Evolutionary conservation across 768 basidiomycete genomes (phyloP).

Genomic region (Glaciozyma martinii): DNA sequence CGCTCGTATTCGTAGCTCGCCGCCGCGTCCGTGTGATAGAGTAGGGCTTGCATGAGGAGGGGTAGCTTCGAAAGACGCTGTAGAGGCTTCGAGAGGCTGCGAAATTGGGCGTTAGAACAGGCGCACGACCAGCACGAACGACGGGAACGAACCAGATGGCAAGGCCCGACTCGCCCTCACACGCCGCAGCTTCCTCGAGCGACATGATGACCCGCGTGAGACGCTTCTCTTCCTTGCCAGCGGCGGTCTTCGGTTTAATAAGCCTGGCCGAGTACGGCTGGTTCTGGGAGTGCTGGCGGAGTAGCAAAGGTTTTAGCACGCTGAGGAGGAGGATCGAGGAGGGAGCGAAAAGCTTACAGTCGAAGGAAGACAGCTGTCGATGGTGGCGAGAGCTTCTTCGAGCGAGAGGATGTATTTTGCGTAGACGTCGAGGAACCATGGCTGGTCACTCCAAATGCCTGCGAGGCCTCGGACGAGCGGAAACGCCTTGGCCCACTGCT

Average conservation of each 20-base stretch:
- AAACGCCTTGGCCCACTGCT: constrained; percentile 90
- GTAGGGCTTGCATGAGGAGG: constrained; percentile 89
- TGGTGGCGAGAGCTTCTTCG: constrained; percentile 78
- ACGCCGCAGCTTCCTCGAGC: constrained; percentile 68
- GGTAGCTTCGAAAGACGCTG: constrained; percentile 95
- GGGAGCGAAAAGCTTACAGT: constrained; percentile 34
- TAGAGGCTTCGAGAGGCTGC: constrained; percentile 77
- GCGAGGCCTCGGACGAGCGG: constrained; percentile 28
- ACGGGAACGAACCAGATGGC: constrained; percentile 55
- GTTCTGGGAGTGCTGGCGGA: too few species aligned
- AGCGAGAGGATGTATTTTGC: constrained; percentile 89
- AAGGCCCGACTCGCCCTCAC: constrained; percentile 86
- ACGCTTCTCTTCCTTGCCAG: constrained; percentile 68
- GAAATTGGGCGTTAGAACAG: too few species aligned
- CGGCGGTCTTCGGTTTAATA: constrained; percentile 52
- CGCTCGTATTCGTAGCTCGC: constrained; percentile 81
- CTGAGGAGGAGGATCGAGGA: constrained; percentile 34
- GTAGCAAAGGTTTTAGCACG: not conserved
- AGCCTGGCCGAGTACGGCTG: not conserved
- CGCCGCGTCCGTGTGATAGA: constrained; percentile 83
- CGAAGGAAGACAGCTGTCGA: constrained; percentile 63
- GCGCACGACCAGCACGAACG: too few species aligned
- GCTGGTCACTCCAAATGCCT: constrained; percentile 32
- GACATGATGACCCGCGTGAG: constrained; percentile 69
- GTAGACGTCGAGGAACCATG: constrained; percentile 75